Conservation (phyloP, 2,329 filamentous ascomycete genomes). For the Phialophora macrospora region DNA sequence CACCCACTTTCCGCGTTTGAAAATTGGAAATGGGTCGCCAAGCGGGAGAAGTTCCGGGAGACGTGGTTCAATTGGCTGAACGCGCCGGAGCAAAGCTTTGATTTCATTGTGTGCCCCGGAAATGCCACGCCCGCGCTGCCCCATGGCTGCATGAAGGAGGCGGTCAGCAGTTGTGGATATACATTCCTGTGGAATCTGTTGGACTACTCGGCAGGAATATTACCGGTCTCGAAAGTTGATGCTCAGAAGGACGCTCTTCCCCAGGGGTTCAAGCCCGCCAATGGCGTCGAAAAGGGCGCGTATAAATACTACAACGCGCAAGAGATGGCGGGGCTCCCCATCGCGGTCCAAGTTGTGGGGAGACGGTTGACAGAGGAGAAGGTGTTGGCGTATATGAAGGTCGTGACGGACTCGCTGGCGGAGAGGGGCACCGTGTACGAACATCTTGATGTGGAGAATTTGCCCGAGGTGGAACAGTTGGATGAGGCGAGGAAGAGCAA, state of each 20-base stretch:
- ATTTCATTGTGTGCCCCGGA: conserved; percentile 80
- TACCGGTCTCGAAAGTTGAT: conserved; percentile 87
- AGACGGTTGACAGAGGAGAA: conserved; percentile 84
- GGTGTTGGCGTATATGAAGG: conserved; percentile 78
- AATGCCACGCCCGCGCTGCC: conserved; percentile 90
- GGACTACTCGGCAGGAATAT: conserved; percentile 80
- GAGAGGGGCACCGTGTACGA: conserved; percentile 56
- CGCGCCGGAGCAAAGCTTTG: conserved; percentile 67
- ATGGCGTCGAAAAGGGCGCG: conserved; percentile 79
- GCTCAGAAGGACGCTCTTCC: conserved; percentile 68
- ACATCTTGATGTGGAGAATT: conserved; percentile 53
- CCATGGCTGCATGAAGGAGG: conserved; percentile 83
- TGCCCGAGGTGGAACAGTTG: conserved; percentile 27
- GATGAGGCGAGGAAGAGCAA: conserved; percentile 16
- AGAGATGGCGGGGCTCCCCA: conserved; percentile 85
- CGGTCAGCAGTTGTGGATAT: conserved; percentile 85
- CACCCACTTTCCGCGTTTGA: conserved; percentile 73
- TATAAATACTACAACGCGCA: conserved; percentile 83
- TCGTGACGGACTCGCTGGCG: conserved; percentile 74
- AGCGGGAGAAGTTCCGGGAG: conserved; percentile 76
- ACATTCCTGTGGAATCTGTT: conserved; percentile 94
- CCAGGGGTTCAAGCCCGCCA: conserved; percentile 57
- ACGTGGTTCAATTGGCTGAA: conserved; percentile 89
- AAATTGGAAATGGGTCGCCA: conserved; percentile 79
- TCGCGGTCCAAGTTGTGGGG: conserved; percentile 83